These are phyloP conservation scores for Phytophthora ramorum DNA, from an alignment of 352 stramenopile species.

Conservation along the genomic window DNA sequence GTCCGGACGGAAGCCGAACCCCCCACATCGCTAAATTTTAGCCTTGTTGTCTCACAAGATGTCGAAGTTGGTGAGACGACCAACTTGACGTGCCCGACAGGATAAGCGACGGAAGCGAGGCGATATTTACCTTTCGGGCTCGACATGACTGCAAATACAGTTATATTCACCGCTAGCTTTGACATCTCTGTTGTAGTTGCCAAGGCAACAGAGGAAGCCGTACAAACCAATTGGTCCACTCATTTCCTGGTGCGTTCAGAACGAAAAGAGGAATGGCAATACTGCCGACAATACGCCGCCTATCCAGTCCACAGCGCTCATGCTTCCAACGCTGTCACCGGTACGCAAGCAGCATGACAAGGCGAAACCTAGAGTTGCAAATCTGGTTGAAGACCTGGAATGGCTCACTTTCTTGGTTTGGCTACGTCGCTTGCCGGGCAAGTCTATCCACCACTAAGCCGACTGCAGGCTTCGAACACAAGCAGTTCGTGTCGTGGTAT, in stretches of 20 bases:
- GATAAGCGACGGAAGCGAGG: neutral
- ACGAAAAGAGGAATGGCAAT: slow-evolving; percentile 1
- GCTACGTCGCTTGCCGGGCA: slow-evolving; percentile 3
- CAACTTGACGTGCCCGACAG: neutral
- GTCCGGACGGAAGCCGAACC: slow-evolving; percentile 21
- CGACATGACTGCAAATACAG: neutral
- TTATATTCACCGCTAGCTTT: neutral
- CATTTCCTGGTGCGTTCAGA: neutral
- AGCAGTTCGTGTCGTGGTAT: neutral
- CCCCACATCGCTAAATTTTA: slow-evolving; percentile 3
- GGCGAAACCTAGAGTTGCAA: slow-evolving; percentile 10
- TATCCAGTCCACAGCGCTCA: neutral
- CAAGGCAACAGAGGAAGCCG: no score
- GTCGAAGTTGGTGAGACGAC: slow-evolving; percentile 15
- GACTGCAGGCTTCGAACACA: neutral
- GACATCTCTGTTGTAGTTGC: neutral
- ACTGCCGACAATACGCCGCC: slow-evolving; percentile 3
- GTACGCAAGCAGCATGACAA: no score
- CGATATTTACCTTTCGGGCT: neutral
- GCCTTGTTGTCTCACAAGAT: slow-evolving; percentile 1
- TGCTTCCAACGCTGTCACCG: neutral
- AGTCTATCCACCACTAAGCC: slow-evolving; percentile 17
- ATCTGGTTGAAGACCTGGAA: slow-evolving; percentile 10
- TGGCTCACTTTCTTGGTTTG: slow-evolving; percentile 9
- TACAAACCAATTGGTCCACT: slow-evolving; percentile 3